These are phyloP conservation scores for Alternaria triticina DNA, from an alignment of 2,329 filamentous ascomycete species.

Conservation along the genomic window DNA sequence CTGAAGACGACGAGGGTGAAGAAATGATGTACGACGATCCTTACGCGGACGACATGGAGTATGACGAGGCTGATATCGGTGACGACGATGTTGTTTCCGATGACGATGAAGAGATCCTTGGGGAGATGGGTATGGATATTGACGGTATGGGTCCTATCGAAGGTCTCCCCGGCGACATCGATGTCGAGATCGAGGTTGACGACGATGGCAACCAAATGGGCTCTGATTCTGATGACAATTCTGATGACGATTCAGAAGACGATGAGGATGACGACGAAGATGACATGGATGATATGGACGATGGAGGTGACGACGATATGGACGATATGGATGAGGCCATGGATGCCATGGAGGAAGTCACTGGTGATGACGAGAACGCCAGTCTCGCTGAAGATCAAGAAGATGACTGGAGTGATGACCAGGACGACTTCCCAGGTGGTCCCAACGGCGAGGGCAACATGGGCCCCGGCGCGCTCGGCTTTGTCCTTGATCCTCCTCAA, in stretches of 20 bases:
- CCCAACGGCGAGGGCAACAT: slow-evolving; percentile 62
- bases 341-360: slow-evolving; percentile 51
- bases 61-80: slow-evolving; percentile 76
- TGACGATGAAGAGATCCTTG: slow-evolving; percentile 84
- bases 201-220: slow-evolving; percentile 66
- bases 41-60: slow-evolving; percentile 89
- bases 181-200: slow-evolving; percentile 87
- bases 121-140: slow-evolving; percentile 64
- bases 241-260: slow-evolving; percentile 63
- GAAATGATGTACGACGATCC: slow-evolving; percentile 83
- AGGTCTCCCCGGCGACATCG: slow-evolving; percentile 68
- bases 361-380: slow-evolving; percentile 56
- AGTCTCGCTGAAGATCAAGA: slow-evolving; percentile 51
- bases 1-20: slow-evolving; percentile 68
- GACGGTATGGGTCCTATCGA: slow-evolving; percentile 78
- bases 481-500: slow-evolving; percentile 46
- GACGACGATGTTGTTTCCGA: slow-evolving; percentile 79
- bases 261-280: slow-evolving; percentile 58
- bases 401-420: slow-evolving; percentile 55
- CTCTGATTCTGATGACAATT: slow-evolving; percentile 61
- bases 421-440: slow-evolving; percentile 51
- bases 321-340: slow-evolving; percentile 52
- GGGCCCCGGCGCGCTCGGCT: slow-evolving; percentile 48
- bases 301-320: slow-evolving; percentile 28
- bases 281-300: slow-evolving; percentile 55